These are phyloP conservation scores for Starmerella sirachaensis DNA, from an alignment of 805 yeast species.

Conservation along the genomic window DNA sequence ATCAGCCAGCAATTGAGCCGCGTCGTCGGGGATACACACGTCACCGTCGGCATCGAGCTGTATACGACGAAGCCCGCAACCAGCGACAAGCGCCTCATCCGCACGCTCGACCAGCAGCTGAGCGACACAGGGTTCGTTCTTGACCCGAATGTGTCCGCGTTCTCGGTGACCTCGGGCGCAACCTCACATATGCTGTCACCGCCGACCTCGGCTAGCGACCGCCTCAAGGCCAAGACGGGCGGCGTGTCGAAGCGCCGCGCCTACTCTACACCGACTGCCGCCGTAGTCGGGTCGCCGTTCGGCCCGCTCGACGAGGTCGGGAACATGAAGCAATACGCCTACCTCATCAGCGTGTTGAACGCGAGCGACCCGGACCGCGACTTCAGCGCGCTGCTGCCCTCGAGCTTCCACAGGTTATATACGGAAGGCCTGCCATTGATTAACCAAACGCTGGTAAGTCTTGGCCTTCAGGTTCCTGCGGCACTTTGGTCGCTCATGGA, in stretches of 20 bases:
- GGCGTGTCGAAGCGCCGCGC: slow-evolving; percentile 20
- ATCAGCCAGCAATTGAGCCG: slow-evolving; percentile 78
- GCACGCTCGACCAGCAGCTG: slow-evolving; percentile 72
- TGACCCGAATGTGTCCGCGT: slow-evolving; percentile 7
- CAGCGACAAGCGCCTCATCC: slow-evolving; percentile 76
- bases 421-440: slow-evolving; percentile 30
- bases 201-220: slow-evolving; percentile 15
- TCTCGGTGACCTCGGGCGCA: slow-evolving; percentile 8
- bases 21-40: slow-evolving; percentile 59
- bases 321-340: slow-evolving; percentile 80
- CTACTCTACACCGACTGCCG: slow-evolving; percentile 22
- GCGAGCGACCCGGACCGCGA: slow-evolving; percentile 95
- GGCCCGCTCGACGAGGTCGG: slow-evolving; percentile 84
- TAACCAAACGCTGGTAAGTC: slow-evolving; percentile 61
- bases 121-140: slow-evolving; percentile 27
- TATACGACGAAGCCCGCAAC: slow-evolving; percentile 91
- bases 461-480: slow-evolving; percentile 37
- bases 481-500: slow-evolving; percentile 86
- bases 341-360: slow-evolving; percentile 78
- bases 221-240: slow-evolving; percentile 7
- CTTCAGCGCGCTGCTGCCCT: slow-evolving; percentile 74
- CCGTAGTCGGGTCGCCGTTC: slow-evolving; percentile 46
- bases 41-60: slow-evolving; percentile 82
- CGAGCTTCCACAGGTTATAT: slow-evolving; percentile 46
- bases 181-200: slow-evolving; percentile 21